These are phyloP conservation scores for Colletotrichum graminicola DNA, from an alignment of 2,329 filamentous ascomycete species.

Conservation along the genomic window DNA sequence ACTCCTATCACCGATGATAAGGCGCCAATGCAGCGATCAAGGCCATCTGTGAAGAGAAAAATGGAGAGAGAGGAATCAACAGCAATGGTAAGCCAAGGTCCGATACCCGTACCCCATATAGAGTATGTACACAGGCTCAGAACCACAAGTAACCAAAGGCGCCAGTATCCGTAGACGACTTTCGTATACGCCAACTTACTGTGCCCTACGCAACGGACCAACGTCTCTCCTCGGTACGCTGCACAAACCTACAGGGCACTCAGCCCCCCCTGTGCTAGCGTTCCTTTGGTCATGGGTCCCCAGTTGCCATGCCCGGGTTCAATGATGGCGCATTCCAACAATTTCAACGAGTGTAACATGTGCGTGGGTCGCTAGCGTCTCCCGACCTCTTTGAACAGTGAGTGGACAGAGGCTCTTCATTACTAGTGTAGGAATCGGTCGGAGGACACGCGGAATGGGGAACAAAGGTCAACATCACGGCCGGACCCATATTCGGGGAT, in stretches of 20 bases:
- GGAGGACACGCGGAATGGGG: conserved; percentile 32
- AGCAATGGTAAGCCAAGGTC: background rate
- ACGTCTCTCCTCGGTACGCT: conserved; percentile 3
- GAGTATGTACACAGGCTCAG: background rate
- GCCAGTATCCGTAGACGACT: too few relatives aligned
- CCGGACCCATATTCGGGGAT: conserved; percentile 32
- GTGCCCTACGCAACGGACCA: background rate
- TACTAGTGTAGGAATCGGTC: conserved; percentile 16
- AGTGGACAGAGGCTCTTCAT: background rate
- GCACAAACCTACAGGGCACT: background rate
- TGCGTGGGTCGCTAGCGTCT: conserved; percentile 3
- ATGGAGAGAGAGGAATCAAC: background rate
- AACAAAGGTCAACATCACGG: background rate
- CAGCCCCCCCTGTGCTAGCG: conserved; percentile 10
- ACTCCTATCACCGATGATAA: conserved; percentile 17
- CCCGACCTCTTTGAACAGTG: background rate
- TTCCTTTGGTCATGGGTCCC: conserved; percentile 17
- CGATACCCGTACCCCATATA: background rate
- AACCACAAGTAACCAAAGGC: background rate
- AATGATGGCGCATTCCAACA: conserved; percentile 39
- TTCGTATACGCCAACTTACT: background rate
- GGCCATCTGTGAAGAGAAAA: background rate
- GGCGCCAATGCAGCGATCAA: conserved; percentile 4
- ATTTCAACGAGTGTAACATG: conserved; percentile 37
- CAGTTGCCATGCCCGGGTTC: background rate